Conservation (phyloP, 2,329 filamentous ascomycete genomes). For the Neoascochyta sp. region DNA sequence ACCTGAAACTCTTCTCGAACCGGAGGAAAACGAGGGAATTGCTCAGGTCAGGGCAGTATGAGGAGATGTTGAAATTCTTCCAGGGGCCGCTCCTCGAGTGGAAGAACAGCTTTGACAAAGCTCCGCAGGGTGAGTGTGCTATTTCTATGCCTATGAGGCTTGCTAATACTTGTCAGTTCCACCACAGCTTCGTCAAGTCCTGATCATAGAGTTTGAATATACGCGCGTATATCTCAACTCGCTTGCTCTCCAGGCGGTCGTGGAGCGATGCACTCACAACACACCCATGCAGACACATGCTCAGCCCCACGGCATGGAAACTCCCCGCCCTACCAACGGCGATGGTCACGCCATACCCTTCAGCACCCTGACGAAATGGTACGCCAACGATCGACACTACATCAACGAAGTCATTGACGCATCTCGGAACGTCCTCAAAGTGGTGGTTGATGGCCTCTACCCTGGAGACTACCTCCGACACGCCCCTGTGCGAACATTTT, state of each 20-base stretch:
- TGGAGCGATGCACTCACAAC: conserved; percentile 84
- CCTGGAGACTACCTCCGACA: conserved; percentile 75
- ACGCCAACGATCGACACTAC: conserved; percentile 58
- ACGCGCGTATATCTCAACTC: conserved; percentile 94
- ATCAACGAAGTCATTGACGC: conserved; percentile 71
- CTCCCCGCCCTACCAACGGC: conserved; percentile 16
- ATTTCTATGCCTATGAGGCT: background rate
- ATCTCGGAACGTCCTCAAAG: conserved; percentile 69
- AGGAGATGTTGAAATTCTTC: conserved; percentile 74
- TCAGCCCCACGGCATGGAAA: conserved; percentile 24
- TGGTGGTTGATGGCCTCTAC: conserved; percentile 72
- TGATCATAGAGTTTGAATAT: conserved; percentile 94
- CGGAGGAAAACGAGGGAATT: conserved; percentile 84
- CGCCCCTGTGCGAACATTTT: conserved; percentile 78
- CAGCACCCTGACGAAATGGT: conserved; percentile 47
- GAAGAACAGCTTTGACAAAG: conserved; percentile 77
- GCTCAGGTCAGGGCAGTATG: conserved; percentile 82
- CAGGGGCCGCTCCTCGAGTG: conserved; percentile 74
- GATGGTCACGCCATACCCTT: conserved; percentile 46
- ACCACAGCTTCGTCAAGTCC: conserved; percentile 64
- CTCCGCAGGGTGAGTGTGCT: conserved; percentile 46
- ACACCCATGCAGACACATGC: conserved; percentile 44
- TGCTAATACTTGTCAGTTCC: conserved; percentile 44
- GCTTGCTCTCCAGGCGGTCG: conserved; percentile 86
- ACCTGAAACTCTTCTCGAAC: conserved; percentile 82